These are phyloP conservation scores for Boletus sensibilis DNA, from an alignment of 768 basidiomycete genomes.

Conservation along the genomic window DNA sequence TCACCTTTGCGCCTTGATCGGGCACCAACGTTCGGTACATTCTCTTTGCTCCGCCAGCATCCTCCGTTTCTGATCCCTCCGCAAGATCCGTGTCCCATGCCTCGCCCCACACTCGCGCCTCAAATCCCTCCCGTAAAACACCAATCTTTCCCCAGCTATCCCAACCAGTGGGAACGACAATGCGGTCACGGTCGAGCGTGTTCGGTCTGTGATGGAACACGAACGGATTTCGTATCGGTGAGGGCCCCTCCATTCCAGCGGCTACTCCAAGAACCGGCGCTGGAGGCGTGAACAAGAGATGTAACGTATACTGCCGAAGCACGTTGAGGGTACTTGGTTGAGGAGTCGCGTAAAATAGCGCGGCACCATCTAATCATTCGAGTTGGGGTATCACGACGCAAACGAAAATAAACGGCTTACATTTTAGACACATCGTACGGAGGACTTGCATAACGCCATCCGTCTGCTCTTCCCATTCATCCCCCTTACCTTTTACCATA, in stretches of 20 bases:
- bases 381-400: background rate
- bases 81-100: slow-evolving; percentile 76
- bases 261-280: slow-evolving; percentile 47
- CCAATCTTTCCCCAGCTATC: slow-evolving; percentile 97
- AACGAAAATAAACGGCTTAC: slow-evolving; percentile 46
- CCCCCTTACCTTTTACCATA: slow-evolving; percentile 90
- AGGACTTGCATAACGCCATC: slow-evolving; percentile 96
- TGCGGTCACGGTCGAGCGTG: slow-evolving; percentile 87
- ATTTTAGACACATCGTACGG: slow-evolving; percentile 87
- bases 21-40: slow-evolving; percentile 72
- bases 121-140: slow-evolving; percentile 89
- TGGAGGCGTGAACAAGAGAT: slow-evolving; percentile 62
- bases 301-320: slow-evolving; percentile 80
- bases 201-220: slow-evolving; percentile 87
- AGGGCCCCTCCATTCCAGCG: slow-evolving; percentile 35
- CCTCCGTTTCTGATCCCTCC: slow-evolving; percentile 39
- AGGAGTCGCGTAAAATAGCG: slow-evolving; percentile 87
- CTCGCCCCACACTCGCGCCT: slow-evolving; percentile 75
- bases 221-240: slow-evolving; percentile 74
- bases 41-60: slow-evolving; percentile 56
- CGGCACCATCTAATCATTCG: slow-evolving; percentile 74
- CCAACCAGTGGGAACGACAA: slow-evolving; percentile 95
- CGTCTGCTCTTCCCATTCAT: slow-evolving; percentile 92
- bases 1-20: slow-evolving; percentile 71
- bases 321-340: slow-evolving; percentile 71